Conservation (phyloP, 177 flowering plant genomes). For the Tripterygium wilfordii region DNA sequence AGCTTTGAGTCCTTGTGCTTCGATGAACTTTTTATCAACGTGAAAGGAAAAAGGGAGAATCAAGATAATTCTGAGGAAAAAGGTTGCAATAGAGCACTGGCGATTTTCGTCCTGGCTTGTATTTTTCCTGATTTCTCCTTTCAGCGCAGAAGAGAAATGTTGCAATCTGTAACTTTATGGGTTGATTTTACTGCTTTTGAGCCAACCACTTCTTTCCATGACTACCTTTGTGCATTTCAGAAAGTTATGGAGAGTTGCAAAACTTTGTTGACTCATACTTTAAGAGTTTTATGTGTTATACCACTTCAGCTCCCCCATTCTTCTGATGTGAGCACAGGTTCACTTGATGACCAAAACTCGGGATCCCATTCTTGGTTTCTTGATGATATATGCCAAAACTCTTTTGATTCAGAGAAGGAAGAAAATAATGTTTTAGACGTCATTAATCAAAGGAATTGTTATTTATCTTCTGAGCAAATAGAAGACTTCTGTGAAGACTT, state of each 20-base stretch:
- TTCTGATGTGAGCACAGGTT: conserved; percentile 19
- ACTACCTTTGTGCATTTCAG: conserved; percentile 76
- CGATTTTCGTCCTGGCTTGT: conserved; percentile 60
- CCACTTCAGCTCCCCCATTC: conserved; percentile 25
- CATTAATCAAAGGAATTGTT: conserved; percentile 19
- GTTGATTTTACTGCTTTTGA: conserved; percentile 62
- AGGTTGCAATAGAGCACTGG: conserved; percentile 34
- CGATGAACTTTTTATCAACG: conserved; percentile 49
- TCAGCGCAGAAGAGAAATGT: conserved; percentile 41
- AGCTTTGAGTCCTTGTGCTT: conserved; percentile 84
- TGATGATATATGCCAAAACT: conserved; percentile 23
- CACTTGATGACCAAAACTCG: conserved; percentile 12
- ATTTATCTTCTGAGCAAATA: conserved; percentile 41
- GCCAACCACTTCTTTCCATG: conserved; percentile 49
- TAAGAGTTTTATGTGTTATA: conserved; percentile 31
- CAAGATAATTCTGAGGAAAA: conserved; percentile 23
- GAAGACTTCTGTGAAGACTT: conserved; percentile 38
- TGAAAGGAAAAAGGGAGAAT: conserved; percentile 27
- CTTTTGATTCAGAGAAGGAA: conserved; percentile 17
- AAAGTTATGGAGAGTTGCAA: conserved; percentile 53
- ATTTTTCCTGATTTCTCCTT: conserved; percentile 68
- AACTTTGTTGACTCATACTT: conserved; percentile 30
- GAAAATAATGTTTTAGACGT: conserved; percentile 15
- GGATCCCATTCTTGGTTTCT: conserved; percentile 31
- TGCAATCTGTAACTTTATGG: conserved; percentile 46